Evolutionary conservation across 345 rosid genomes (phyloP).

Genomic region (Citrus sp.): DNA sequence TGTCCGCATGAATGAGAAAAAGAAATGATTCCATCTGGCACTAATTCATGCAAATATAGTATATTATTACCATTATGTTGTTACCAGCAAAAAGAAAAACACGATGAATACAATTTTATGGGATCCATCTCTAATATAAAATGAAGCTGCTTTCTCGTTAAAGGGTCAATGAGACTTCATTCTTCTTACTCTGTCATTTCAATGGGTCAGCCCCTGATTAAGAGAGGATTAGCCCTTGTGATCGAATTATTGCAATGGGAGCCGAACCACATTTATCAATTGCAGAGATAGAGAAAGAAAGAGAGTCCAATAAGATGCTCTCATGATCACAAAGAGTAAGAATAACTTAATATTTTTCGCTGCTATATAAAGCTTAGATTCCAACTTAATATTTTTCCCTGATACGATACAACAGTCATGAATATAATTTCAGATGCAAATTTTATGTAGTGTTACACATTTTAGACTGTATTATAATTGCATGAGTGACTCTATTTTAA

Average conservation of each 20-base stretch:
- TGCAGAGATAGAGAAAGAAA: background rate
- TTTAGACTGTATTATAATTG: too few species aligned
- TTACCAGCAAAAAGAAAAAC: background rate
- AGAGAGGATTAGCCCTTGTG: background rate
- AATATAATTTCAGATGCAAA: too few species aligned
- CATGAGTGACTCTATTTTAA: background rate
- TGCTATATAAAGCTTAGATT: background rate
- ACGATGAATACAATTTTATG: background rate
- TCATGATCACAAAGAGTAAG: too few species aligned
- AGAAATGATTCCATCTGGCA: background rate
- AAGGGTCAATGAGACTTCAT: background rate
- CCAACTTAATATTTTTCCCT: too few species aligned
- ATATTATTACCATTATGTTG: background rate
- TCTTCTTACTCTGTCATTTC: background rate
- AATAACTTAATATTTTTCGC: too few species aligned
- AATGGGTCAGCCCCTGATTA: background rate
- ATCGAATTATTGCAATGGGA: background rate
- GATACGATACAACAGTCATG: background rate
- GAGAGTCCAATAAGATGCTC: background rate
- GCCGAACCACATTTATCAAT: background rate
- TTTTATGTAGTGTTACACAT: background rate
- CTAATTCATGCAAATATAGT: background rate
- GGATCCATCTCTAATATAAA: background rate
- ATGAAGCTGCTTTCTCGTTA: background rate
- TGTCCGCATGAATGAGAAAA: background rate